phyloP scores from a whole-genome alignment of 2,329 filamentous ascomycete genomes.

The Macroventuria anomochaeta region DNA sequence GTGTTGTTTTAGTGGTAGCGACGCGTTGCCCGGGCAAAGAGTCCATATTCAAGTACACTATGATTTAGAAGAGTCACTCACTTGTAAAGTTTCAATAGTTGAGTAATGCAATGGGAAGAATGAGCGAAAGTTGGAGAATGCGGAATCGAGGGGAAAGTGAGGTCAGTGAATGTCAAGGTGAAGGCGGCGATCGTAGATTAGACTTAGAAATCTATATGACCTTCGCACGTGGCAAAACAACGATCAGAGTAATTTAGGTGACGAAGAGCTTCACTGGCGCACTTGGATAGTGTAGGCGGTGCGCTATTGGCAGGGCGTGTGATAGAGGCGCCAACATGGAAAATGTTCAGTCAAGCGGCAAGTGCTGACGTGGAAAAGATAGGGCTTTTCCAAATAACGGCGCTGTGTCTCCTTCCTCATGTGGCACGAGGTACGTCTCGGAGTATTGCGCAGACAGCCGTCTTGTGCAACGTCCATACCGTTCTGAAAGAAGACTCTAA shows the following conservation, averaged over 20 bases:
- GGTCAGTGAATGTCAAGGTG: neutral
- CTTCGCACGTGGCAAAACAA: neutral
- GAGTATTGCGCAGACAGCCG: neutral
- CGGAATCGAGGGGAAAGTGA: neutral
- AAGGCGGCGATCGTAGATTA: neutral
- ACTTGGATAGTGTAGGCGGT: neutral
- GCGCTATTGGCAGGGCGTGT: neutral
- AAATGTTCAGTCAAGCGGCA: conserved; percentile 5
- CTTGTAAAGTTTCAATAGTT: neutral
- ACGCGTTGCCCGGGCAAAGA: neutral
- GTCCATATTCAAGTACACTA: neutral
- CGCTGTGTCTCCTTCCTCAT: conserved; percentile 12
- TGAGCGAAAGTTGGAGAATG: neutral
- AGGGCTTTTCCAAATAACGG: conserved; percentile 4
- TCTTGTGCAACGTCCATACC: neutral
- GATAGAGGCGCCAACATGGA: neutral
- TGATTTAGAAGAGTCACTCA: neutral
- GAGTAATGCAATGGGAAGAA: neutral
- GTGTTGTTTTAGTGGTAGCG: conserved; percentile 4
- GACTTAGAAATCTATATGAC: neutral
- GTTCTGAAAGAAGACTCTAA: neutral
- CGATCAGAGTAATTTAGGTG: neutral
- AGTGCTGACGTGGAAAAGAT: conserved; percentile 19
- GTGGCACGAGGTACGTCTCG: conserved; percentile 2
- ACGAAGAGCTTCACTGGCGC: neutral